Evolutionary conservation across 106 monocot genomes (phyloP).

Genomic region (Triglochin maritima): DNA sequence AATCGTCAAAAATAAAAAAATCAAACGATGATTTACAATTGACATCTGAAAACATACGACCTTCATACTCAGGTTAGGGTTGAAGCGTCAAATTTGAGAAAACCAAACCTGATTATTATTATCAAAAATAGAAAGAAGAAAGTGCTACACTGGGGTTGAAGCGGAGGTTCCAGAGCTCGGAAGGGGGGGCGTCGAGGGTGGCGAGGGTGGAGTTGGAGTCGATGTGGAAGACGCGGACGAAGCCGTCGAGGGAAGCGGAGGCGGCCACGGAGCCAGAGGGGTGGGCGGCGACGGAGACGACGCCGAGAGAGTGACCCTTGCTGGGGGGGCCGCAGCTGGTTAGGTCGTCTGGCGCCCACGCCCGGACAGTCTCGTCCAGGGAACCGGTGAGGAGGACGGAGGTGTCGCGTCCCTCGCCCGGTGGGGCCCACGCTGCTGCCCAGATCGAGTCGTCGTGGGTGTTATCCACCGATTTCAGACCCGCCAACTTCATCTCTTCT

Average conservation of each 20-base stretch:
- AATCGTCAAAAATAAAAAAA: too few species aligned
- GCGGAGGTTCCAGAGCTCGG: slow-evolving; percentile 85
- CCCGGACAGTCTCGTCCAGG: slow-evolving; percentile 87
- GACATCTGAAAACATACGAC: too few species aligned
- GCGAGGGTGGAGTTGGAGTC: slow-evolving; percentile 53
- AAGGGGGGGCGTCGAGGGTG: slow-evolving; percentile 79
- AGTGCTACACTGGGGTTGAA: slow-evolving; percentile 79
- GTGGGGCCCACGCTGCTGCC: slow-evolving; percentile 83
- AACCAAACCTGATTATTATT: background rate
- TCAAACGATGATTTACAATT: too few species aligned
- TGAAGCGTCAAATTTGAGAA: background rate
- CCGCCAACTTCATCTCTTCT: slow-evolving; percentile 79
- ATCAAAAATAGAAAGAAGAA: background rate
- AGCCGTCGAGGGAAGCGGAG: slow-evolving; percentile 88
- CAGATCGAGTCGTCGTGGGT: slow-evolving; percentile 95
- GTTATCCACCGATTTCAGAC: slow-evolving; percentile 70
- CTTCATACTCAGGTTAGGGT: too few species aligned
- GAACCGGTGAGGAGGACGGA: slow-evolving; percentile 91
- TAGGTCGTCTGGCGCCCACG: slow-evolving; percentile 76
- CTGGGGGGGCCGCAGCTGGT: slow-evolving; percentile 29
- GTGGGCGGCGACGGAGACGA: slow-evolving; percentile 85
- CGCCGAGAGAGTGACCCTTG: slow-evolving; percentile 79
- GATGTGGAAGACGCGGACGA: slow-evolving; percentile 77
- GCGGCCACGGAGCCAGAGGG: slow-evolving; percentile 70
- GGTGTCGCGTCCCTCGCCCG: slow-evolving; percentile 35